A percentile compares a stretch with the other conserved stretches of the same genome.
Conservation (phyloP, 1,284 basidiomycete genomes). For the Sporisorium sorghi region DNA sequence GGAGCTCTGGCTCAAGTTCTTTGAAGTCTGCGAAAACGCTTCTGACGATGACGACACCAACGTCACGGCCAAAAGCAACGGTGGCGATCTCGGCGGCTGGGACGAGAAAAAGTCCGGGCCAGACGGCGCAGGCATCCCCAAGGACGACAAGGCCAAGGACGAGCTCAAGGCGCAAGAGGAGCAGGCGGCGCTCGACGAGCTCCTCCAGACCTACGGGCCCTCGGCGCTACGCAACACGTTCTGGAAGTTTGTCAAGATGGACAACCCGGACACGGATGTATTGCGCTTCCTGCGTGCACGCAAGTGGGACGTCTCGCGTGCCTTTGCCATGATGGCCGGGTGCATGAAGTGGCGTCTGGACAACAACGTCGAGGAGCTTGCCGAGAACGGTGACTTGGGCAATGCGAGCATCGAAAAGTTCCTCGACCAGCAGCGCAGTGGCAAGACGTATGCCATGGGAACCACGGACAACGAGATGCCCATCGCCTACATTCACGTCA, state of each 20-base stretch:
- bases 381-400: conserved; percentile 68
- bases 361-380: conserved; percentile 68
- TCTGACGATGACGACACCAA: conserved; percentile 37
- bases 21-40: conserved; percentile 48
- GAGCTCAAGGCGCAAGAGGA: conserved; percentile 66
- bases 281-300: conserved; percentile 70
- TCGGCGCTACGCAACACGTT: conserved; percentile 66
- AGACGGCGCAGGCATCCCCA: conserved; percentile 61
- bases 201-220: conserved; percentile 69
- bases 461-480: conserved; percentile 68
- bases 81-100: conserved; percentile 40
- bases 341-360: conserved; percentile 68
- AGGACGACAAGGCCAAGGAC: conserved; percentile 67
- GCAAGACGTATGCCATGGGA: conserved; percentile 69
- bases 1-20: conserved; percentile 66
- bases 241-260: conserved; percentile 69
- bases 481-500: conserved; percentile 66
- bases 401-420: conserved; percentile 68
- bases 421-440: conserved; percentile 67
- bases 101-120: conserved; percentile 50
- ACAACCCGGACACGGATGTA: conserved; percentile 64
- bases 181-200: conserved; percentile 65
- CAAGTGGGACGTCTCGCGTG: conserved; percentile 69
- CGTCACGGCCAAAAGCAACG: conserved; percentile 20
- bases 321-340: conserved; percentile 69